Base-by-base conservation (phyloP, 139 green algal genomes). In the Volvox africanus region DNA sequence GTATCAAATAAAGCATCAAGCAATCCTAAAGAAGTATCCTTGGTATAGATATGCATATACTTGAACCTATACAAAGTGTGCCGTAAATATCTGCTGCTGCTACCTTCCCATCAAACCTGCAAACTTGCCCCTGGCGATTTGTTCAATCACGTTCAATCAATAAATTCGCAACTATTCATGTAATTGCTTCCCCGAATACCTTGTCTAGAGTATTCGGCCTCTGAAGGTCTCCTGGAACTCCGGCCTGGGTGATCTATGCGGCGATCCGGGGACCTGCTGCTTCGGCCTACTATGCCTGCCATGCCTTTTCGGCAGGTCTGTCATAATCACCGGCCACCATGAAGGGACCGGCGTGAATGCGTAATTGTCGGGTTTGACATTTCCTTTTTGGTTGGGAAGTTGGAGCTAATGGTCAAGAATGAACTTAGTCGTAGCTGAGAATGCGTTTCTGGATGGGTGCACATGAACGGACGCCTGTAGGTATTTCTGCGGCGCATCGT, bases 261-360 rank as follows among this genome's bases (percentile, higher is more conserved):
- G 30, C 65, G 62, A 79, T 26, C 24, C 30, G 21, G 21, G 62
- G 0, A 79, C 82, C 65, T 76, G 61, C 82, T 79, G 62, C 33
- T 36, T 35, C 9, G 82, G 82, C 33, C 22, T 36, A 19, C 35
- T 65, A 24, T 88, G 82, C 62, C 18, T 61, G 35, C 65, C 82
- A 26, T 88, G 82, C 32, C 82, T 88, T 14, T 88, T 67, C 24
- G 82, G 82, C 65, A 71, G 80, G 80, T 86, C 36, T 17, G 78
- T 26, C 32, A 16, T 30, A 16, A 3, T 30, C 65, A 73, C 21
- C 21, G 24, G 12, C 65, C 65, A 30, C 65, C 65, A 2, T 6
- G 5, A 30, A 73, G 11, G 65, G 65, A 28, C 21, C 16, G 65
- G 65, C 65, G 21, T 16, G 65, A 69, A 69, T 73, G 24, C 21